Evolutionary conservation across 2,329 filamentous ascomycete genomes (phyloP), one percentile per base, ranked within the genome.

Genomic region (Aspergillus brunneoviolaceus): DNA sequence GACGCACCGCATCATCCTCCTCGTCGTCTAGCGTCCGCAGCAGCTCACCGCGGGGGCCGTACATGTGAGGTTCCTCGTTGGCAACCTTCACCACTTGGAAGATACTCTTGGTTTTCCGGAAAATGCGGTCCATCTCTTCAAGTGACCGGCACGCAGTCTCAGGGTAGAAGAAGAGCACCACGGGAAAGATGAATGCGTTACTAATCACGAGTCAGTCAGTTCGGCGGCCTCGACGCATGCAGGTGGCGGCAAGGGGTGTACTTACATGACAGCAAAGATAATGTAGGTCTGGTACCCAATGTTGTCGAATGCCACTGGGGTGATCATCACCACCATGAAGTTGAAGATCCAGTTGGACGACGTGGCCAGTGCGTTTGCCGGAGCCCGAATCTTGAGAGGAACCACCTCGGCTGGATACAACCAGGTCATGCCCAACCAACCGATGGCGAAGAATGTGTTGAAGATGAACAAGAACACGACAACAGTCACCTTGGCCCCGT

Each of bases 91-190:
- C 81, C 3, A 83, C 77, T 19, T 78, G 70, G 63, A 84, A 82
- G 54, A 81, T 70, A 23, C 75, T 81, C 27, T 71, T 75, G 1
- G 81, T 82, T 62, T 84, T 84, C 70, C 79, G 79, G 78, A 89
- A 88, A 65, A 90, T 87, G 59, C 84, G 80, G 68, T 91, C 88
- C 74, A 91, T 86, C 71, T 90, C 88, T 72, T 90, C 88, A 33
- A 90, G 79, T 14, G 80, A 84, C 7, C 84, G 81, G 63, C 80
- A 81, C 10, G 83, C 84, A 2, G 84, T 87, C 67, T 87, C 85
- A 0, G 84, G 85, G 70, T 85, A 86, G 78, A 86, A 85, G 74
- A 85, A 83, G 74, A 85, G 87, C 51, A 84, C 80, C 7, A 81
- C 78, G 0, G 84, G 84, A 19, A 85, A 77, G 67, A 85, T 85